phyloP scores from a whole-genome alignment of 495 filamentous ascomycete genomes.

The Aspergillus egyptiacus region DNA sequence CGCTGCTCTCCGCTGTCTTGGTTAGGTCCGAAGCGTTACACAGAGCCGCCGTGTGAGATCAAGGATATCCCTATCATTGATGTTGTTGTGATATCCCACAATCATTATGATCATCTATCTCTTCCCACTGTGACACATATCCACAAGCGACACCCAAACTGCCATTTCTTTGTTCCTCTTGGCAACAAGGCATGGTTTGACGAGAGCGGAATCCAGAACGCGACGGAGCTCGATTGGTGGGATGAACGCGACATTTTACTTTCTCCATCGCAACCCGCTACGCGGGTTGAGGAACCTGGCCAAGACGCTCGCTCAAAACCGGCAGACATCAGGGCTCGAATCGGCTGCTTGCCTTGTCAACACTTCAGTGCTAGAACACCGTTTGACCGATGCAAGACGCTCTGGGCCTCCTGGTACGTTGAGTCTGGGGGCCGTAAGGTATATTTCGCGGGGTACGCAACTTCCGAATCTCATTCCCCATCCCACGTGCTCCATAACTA shows the following conservation, averaged over 20 bases:
- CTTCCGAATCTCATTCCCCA: conserved; percentile 2
- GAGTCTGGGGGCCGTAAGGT: conserved; percentile 54
- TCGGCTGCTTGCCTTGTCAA: conserved; percentile 82
- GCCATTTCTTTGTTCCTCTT: conserved; percentile 82
- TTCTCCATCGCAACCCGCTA: conserved; percentile 29
- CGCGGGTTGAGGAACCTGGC: conserved; percentile 24
- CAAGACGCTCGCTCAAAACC: conserved; percentile 22
- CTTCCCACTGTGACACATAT: conserved; percentile 68
- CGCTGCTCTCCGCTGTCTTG: conserved; percentile 73
- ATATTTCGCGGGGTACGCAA: conserved; percentile 41
- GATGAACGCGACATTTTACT: conserved; percentile 69
- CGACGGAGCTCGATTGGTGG: conserved; percentile 97
- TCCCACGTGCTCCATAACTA: conserved; percentile 11
- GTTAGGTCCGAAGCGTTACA: conserved; percentile 75
- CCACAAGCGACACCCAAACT: conserved; percentile 64
- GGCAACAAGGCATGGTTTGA: conserved; percentile 88
- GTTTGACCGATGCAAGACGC: conserved; percentile 64
- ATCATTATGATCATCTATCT: conserved; percentile 91
- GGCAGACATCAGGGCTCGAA: conserved; percentile 60
- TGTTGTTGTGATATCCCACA: conserved; percentile 85
- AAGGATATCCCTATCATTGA: conserved; percentile 79
- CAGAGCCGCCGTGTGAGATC: conserved; percentile 69
- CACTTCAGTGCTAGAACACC: conserved; percentile 65
- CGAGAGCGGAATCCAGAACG: conserved; percentile 56
- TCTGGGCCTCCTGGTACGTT: conserved; percentile 87